Base-by-base conservation (phyloP, 768 basidiomycete genomes). In the Amanita subjunquillea region DNA sequence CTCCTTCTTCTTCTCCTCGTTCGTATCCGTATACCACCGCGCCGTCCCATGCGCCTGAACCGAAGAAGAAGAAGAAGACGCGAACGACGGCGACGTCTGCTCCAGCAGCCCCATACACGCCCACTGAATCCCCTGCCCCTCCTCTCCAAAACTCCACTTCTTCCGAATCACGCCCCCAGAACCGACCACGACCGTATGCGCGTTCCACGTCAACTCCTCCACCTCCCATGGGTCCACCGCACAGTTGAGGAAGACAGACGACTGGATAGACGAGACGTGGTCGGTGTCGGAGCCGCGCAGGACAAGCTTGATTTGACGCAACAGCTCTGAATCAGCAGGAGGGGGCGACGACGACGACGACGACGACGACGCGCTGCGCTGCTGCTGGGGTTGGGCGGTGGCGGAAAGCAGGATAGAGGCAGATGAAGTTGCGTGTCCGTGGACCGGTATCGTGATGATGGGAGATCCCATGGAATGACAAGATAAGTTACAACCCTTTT, bases 61-160 rank as follows among this genome's bases (percentile, higher is more conserved):
- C 6, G 62, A 54, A 25, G 60, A 5, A 29, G 6, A 6, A 3
- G 30, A 8, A 7, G 8, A 30, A 8, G 30, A 30, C 30, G 30
- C 8, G 30, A 8, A 30, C 8, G 27, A 29, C 23, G 23, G 3
- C 6, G 61, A 61, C 44, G 65, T 62, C 58, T 83, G 80, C 58
- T 84, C 80, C 36, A 91, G 72, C 63, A 76, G 77, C 3, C 84
- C 90, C n/a, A 85, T 70, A 61, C 88, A 90, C 4, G 86, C 89
- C 69, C 77, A 87, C 59, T 88, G 88, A 32, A 92, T 78, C 1
- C 76, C 73, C 60, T 91, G 83, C 5, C 73, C 76, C 60, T 88
- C 87, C 39, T 79, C 71, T n/a, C 70, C 64, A 60, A 91, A 87
- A 50, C 74, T 77, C 90, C 89, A 91, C 60, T 80, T 80, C 60